Percentiles rank a stretch among this genome's conserved stretches.
phyloP scores from a whole-genome alignment of 305 asterid genomes.

The Caryopteris hybrid region DNA sequence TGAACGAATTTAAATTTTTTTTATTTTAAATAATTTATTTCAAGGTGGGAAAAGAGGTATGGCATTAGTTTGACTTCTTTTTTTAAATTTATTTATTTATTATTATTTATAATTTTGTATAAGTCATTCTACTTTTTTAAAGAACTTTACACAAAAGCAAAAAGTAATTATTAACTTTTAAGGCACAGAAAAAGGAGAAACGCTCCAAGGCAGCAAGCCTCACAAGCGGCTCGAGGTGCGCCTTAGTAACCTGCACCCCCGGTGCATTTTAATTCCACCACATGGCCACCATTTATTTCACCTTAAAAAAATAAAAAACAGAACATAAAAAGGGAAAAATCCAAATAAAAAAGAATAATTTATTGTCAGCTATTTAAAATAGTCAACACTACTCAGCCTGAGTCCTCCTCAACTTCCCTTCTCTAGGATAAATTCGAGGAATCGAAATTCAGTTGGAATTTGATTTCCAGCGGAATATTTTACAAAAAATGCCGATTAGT shows the following conservation, averaged over 20 bases:
- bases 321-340: neutral
- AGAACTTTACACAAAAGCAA: neutral
- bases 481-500: conserved; percentile 69
- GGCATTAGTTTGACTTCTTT: too few relatives aligned
- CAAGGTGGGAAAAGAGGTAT: too few relatives aligned
- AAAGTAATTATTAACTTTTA: neutral
- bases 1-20: too few relatives aligned
- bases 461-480: neutral
- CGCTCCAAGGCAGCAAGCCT: neutral
- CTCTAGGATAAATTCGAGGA: conserved; percentile 4
- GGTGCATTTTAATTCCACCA: neutral
- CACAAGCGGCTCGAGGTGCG: neutral
- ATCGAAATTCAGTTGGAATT: conserved; percentile 39
- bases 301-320: neutral
- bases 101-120: too few relatives aligned
- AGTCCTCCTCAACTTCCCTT: conserved; percentile 12
- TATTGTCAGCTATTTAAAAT: conserved; percentile 6
- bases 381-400: conserved; percentile 22
- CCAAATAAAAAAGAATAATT: neutral
- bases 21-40: too few relatives aligned
- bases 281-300: neutral
- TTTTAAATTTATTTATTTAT: too few relatives aligned
- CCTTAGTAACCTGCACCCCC: neutral
- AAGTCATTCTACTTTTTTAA: too few relatives aligned
- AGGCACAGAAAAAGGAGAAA: neutral